A percentile compares a stretch with the other conserved stretches of the same genome.
Evolutionary conservation across 2,329 filamentous ascomycete genomes (phyloP).

Genomic region (Trichoderma guizhouense): DNA sequence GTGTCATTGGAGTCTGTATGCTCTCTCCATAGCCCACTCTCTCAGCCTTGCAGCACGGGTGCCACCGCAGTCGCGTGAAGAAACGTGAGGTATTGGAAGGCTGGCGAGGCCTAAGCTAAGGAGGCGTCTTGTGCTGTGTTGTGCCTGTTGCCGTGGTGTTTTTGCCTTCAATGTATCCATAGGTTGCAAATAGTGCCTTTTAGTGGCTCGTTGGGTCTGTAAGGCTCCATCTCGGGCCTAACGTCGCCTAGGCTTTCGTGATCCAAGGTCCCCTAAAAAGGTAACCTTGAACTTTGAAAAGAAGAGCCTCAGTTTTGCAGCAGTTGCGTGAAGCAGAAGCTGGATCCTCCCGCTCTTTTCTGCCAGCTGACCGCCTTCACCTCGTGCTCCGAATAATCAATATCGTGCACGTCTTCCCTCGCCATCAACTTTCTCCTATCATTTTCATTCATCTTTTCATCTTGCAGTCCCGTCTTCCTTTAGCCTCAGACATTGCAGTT

Average conservation of each 20-base stretch:
- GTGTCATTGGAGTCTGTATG: background rate
- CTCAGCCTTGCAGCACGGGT: slow-evolving; percentile 14
- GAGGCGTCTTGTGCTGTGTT: background rate
- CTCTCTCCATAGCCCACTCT: background rate
- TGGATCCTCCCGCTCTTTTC: slow-evolving; percentile 6
- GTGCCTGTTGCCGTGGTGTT: background rate
- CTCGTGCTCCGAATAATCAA: background rate
- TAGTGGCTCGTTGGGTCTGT: background rate
- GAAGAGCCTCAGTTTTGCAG: background rate
- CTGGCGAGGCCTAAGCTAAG: background rate
- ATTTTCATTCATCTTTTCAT: background rate
- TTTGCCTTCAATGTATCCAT: too few relatives aligned
- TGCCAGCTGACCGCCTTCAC: slow-evolving; percentile 19
- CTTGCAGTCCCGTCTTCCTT: background rate
- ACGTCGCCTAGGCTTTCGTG: background rate
- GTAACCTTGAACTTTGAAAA: background rate
- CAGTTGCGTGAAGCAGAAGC: background rate
- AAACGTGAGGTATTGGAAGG: background rate
- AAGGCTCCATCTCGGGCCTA: slow-evolving; percentile 1
- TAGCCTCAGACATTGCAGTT: background rate
- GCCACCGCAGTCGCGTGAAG: background rate
- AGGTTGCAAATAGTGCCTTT: background rate
- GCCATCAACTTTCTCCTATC: background rate
- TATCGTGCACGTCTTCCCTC: background rate
- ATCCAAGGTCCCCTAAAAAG: slow-evolving; percentile 5